phyloP scores from a whole-genome alignment of 768 basidiomycete genomes.

The Heimioporus sp. region DNA sequence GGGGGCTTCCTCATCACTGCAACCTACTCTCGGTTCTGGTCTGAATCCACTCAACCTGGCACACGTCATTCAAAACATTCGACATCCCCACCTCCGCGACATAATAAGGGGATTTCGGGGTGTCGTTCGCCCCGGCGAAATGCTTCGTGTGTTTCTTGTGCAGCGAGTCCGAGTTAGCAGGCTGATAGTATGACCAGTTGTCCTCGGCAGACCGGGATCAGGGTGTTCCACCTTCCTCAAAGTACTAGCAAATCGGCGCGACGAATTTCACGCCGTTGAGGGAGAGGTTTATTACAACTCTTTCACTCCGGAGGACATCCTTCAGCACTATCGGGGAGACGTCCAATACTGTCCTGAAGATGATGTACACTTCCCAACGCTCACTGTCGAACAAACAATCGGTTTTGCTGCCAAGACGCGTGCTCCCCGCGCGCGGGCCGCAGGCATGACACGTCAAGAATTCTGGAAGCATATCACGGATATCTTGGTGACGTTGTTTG shows the following conservation, averaged over 20 bases:
- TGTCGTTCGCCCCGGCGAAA: slow-evolving; percentile 59
- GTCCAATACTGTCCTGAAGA: slow-evolving; percentile 64
- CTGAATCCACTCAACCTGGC: slow-evolving; percentile 52
- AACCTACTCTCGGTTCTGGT: slow-evolving; percentile 60
- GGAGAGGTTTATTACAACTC: slow-evolving; percentile 80
- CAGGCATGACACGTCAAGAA: slow-evolving; percentile 36
- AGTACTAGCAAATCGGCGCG: slow-evolving; percentile 70
- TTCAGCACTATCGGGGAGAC: slow-evolving; percentile 70
- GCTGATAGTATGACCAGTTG: slow-evolving; percentile 45
- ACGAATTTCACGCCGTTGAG: slow-evolving; percentile 62
- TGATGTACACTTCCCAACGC: slow-evolving; percentile 28
- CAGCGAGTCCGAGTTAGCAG: background rate
- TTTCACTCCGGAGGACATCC: slow-evolving; percentile 61
- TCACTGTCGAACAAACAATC: slow-evolving; percentile 78
- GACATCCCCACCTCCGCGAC: slow-evolving; percentile 60
- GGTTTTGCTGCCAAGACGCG: slow-evolving; percentile 67
- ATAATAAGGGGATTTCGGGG: slow-evolving; percentile 56
- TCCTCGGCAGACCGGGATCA: slow-evolving; percentile 81
- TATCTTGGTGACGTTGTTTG: slow-evolving; percentile 67
- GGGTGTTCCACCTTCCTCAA: slow-evolving; percentile 87
- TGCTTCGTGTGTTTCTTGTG: slow-evolving; percentile 53
- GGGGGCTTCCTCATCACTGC: slow-evolving; percentile 52
- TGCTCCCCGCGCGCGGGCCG: slow-evolving; percentile 54
- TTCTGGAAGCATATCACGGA: slow-evolving; percentile 33
- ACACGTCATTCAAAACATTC: slow-evolving; percentile 40